These are phyloP conservation scores for Rhodosporidiobolus odoratus DNA, from an alignment of 768 basidiomycete species.

Conservation along the genomic window DNA sequence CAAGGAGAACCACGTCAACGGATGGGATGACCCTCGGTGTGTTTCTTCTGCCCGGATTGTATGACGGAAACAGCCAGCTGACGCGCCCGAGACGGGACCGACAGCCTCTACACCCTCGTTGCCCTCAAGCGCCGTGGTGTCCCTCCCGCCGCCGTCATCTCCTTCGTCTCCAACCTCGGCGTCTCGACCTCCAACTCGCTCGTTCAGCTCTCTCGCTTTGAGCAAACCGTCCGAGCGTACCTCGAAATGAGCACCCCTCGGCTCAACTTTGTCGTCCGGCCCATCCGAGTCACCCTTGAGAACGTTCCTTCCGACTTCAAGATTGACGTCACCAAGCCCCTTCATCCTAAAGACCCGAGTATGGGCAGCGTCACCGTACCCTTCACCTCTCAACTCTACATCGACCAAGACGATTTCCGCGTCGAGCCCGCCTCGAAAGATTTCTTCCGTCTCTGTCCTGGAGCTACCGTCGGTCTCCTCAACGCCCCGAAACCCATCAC, in stretches of 20 bases:
- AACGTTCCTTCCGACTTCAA: slow-evolving; percentile 83
- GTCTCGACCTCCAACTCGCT: slow-evolving; percentile 78
- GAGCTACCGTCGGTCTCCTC: slow-evolving; percentile 94
- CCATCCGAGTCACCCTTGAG: slow-evolving; percentile 83
- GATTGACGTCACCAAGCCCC: slow-evolving; percentile 75
- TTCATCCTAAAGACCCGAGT: slow-evolving; percentile 88
- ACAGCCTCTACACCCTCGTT: slow-evolving; percentile 78
- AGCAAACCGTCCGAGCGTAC: slow-evolving; percentile 78
- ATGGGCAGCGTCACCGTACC: slow-evolving; percentile 76
- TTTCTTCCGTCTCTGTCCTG: slow-evolving; percentile 95
- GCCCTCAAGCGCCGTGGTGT: slow-evolving; percentile 90
- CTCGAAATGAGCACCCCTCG: slow-evolving; percentile 83
- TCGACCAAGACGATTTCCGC: slow-evolving; percentile 90
- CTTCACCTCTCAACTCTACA: slow-evolving; percentile 82
- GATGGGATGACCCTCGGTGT: slow-evolving; percentile 90
- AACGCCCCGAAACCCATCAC: slow-evolving; percentile 87
- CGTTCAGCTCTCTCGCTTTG: slow-evolving; percentile 83
- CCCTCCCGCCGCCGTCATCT: slow-evolving; percentile 90
- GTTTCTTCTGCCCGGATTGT: neutral
- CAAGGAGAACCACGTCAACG: slow-evolving; percentile 71
- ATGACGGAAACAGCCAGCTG: no score
- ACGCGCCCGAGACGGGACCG: no score
- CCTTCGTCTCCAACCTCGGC: slow-evolving; percentile 89
- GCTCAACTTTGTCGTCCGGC: slow-evolving; percentile 81
- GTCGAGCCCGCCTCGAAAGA: slow-evolving; percentile 75